Conservation (phyloP, 169 alveolate species). For the Cryptosporidium sp. region DNA sequence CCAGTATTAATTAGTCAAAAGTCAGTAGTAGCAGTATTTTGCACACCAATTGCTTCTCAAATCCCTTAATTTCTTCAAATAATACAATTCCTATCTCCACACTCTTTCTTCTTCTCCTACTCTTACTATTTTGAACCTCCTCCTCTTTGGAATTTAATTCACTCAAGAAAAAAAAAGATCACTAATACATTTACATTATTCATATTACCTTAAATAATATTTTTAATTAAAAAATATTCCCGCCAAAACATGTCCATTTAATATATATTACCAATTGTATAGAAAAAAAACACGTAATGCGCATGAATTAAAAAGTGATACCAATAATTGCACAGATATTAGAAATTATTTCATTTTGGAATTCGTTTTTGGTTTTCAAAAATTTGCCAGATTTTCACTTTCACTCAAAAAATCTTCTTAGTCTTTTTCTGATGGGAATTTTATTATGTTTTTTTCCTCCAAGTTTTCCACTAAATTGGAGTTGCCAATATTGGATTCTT, state of each 20-base stretch:
- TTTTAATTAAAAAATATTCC: background rate
- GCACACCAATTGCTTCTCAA: background rate
- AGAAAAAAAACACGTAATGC: background rate
- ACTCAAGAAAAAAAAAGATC: background rate
- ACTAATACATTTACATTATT: background rate
- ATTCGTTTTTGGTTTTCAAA: background rate
- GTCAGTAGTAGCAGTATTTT: background rate
- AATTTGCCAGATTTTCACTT: background rate
- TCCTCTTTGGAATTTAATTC: background rate
- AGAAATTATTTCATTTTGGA: background rate
- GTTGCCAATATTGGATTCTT: background rate
- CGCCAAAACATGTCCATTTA: background rate
- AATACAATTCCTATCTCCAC: background rate
- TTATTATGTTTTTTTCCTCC: background rate
- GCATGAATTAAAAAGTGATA: conserved; percentile 2
- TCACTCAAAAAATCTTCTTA: background rate
- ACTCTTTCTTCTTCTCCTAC: background rate
- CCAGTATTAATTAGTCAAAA: background rate
- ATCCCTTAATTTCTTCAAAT: background rate
- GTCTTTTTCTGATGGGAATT: background rate
- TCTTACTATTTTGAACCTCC: background rate
- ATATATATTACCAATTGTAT: background rate
- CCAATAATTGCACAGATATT: conserved; percentile 21
- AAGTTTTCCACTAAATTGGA: background rate
- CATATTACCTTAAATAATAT: background rate